Evolutionary conservation across 352 stramenopile genomes (phyloP).

Genomic region (Pythium pectinolyticum): DNA sequence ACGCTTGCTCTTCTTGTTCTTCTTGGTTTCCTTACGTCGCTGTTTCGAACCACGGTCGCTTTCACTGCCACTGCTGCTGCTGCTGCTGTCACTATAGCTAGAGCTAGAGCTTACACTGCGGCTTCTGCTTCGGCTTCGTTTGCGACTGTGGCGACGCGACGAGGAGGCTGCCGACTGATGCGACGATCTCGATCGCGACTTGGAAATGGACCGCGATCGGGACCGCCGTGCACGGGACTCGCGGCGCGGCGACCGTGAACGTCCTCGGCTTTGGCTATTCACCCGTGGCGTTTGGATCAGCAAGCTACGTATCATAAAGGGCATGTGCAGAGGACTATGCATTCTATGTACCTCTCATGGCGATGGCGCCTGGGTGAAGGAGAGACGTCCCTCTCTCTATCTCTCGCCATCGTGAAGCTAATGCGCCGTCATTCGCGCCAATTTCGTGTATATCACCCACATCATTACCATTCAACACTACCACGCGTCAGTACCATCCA

Average conservation of each 20-base stretch:
- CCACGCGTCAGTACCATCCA: not conserved
- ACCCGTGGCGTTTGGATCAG: not conserved
- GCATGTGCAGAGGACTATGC: not conserved
- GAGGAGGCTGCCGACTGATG: conserved; percentile 5
- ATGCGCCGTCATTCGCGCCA: not conserved
- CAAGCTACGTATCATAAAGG: no score
- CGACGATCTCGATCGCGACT: conserved; percentile 4
- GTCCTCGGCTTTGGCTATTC: not conserved
- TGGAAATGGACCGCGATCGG: not conserved
- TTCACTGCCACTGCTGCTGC: conserved; percentile 19
- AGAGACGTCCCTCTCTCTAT: not conserved
- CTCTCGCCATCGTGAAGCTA: not conserved
- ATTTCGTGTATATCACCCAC: not conserved
- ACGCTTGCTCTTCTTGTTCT: conserved; percentile 45
- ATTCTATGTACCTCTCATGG: not conserved
- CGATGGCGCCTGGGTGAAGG: not conserved
- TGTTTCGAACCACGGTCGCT: conserved; percentile 17
- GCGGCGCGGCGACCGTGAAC: conserved; percentile 8
- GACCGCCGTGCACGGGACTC: conserved; percentile 2
- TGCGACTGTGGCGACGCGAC: not conserved
- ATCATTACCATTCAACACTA: not conserved
- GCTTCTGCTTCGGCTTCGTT: conserved; percentile 4
- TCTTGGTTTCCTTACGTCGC: conserved; percentile 36
- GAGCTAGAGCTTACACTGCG: conserved; percentile 6
- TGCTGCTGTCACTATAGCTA: not conserved